Evolutionary conservation across 345 rosid genomes (phyloP).

Genomic region (Salix exigua): DNA sequence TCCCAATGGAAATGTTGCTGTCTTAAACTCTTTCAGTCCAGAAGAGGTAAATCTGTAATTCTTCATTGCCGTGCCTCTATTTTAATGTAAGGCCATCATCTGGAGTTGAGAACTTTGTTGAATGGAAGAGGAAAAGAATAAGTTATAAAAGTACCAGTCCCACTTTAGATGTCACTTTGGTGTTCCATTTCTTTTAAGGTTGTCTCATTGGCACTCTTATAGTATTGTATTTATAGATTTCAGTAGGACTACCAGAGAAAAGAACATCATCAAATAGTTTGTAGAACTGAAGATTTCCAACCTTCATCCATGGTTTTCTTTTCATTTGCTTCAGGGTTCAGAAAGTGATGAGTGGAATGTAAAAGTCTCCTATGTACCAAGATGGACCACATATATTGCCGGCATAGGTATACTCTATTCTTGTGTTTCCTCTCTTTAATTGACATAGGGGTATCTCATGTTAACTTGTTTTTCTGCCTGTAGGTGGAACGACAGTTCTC

Average conservation of each 20-base stretch:
- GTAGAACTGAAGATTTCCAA: not conserved
- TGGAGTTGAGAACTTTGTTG: not conserved
- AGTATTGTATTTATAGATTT: conserved; percentile 2
- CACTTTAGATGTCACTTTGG: not conserved
- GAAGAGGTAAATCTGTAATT: conserved; percentile 42
- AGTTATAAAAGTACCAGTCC: not conserved
- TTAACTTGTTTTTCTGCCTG: conserved; percentile 9
- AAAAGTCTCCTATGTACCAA: conserved; percentile 75
- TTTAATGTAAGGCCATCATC: not conserved
- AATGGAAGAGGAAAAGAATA: not conserved
- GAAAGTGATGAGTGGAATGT: conserved; percentile 54
- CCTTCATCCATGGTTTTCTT: conserved; percentile 8
- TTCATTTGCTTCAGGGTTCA: conserved; percentile 47
- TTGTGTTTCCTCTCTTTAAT: not conserved
- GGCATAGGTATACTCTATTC: conserved; percentile 59
- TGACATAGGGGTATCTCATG: not conserved
- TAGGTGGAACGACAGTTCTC: conserved; percentile 68
- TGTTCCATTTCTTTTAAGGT: not conserved
- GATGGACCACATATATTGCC: conserved; percentile 83
- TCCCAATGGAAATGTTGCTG: conserved; percentile 53
- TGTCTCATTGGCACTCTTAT: not conserved
- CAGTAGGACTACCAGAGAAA: not conserved
- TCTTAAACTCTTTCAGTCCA: conserved; percentile 66
- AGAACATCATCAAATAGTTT: not conserved
- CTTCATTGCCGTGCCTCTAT: not conserved